Conservation (phyloP, 73 alveolate genomes). For the Symbiodinium pilosum region DNA sequence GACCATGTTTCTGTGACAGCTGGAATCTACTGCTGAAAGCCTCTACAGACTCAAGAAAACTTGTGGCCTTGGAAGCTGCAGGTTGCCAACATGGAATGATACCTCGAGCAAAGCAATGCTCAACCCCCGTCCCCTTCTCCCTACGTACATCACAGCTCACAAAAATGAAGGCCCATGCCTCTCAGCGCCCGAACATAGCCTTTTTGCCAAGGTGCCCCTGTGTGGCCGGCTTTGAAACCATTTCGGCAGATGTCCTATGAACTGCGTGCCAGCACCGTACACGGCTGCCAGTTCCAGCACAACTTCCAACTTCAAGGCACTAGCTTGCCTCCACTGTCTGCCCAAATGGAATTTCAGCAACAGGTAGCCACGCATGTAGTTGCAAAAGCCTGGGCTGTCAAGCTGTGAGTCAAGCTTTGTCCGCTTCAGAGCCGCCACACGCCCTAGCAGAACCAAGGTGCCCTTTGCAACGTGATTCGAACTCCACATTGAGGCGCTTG, state of each 20-base stretch:
- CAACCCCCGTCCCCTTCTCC: no score
- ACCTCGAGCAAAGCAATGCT: constrained; percentile 15
- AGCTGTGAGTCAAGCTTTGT: not conserved
- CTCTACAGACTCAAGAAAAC: not conserved
- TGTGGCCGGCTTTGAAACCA: constrained; percentile 81
- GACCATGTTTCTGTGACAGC: no score
- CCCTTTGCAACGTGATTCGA: constrained; percentile 81
- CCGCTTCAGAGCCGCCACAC: not conserved
- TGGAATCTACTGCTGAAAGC: no score
- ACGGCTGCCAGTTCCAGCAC: not conserved
- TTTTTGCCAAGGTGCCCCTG: not conserved
- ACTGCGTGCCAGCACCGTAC: not conserved
- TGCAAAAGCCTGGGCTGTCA: constrained; percentile 22
- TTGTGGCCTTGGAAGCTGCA: constrained; percentile 53
- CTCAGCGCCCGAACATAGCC: not conserved
- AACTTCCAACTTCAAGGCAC: not conserved
- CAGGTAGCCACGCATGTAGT: constrained; percentile 86
- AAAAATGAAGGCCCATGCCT: not conserved
- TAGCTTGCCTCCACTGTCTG: constrained; percentile 44
- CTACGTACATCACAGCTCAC: not conserved
- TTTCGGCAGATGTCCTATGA: constrained; percentile 63
- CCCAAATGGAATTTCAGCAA: constrained; percentile 74
- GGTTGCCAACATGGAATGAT: constrained; percentile 87
- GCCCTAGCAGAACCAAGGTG: not conserved
- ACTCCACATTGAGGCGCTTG: constrained; percentile 79